Evolutionary conservation across 169 alveolate genomes (phyloP), one percentile per base, ranked within the genome.

Genomic region (Plasmodium billcollinsi): DNA sequence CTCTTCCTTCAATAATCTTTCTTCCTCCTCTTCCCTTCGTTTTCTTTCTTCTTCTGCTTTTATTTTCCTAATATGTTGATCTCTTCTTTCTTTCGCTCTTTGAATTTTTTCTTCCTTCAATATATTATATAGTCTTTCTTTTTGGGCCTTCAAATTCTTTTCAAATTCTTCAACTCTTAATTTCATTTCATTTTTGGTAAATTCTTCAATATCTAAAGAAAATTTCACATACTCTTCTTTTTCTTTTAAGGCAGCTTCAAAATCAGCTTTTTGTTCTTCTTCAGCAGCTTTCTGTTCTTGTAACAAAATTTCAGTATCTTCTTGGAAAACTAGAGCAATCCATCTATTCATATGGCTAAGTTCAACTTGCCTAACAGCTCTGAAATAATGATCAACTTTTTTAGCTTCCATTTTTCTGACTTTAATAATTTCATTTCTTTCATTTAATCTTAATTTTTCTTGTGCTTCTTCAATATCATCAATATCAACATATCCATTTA

Each of bases 381-480:
- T 90, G 33, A 95, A 93, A 20, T 94, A 86, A 91, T 96, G 98
- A 61, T 96, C 98, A 21, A 96, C 89, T 43, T 95, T 88, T 90
- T 96, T 96, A 52, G 96, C 94, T 72, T 96, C 98, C 24, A 90
- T 91, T 65, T 91, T 94, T 62, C 97, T 88, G 66, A 94, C 96
- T 59, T 93, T 93, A 26, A 94, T 93, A 74, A 90, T 94, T 89
- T 96, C 98, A 63, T 94, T 96, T 24, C 97, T 86, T 72, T 96
- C 98, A 78, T 91, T 90, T 58, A 91, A 73, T 93, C 92, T 83
- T 59, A 92, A 93, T 66, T 91, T 94, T 73, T 94, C 97, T 67
- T 96, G 98, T 26, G 96, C 97, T 83, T 91, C 96, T 66, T 96
- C 98, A 5, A 96, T 93, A 86, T 96, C 98, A 72, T 96, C 98